Evolutionary conservation across 257 asterid genomes (phyloP).

Genomic region (Jasminum sambac): DNA sequence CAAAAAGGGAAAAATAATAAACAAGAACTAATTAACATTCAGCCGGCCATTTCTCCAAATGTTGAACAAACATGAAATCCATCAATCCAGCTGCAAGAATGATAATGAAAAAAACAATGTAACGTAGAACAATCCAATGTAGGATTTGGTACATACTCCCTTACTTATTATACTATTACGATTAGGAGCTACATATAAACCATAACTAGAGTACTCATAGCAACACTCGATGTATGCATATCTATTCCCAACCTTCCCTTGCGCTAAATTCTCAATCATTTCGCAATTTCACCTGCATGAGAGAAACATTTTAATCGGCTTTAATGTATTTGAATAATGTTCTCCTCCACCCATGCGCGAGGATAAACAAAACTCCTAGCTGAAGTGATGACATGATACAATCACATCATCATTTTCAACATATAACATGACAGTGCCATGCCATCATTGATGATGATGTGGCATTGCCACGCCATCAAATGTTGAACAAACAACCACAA

Average conservation of each 20-base stretch:
- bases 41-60: too few relatives aligned
- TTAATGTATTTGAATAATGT: neutral
- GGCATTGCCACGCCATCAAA: neutral
- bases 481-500: neutral
- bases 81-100: neutral
- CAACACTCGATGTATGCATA: conserved; percentile 21
- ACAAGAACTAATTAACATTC: too few relatives aligned
- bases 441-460: too few relatives aligned
- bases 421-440: too few relatives aligned
- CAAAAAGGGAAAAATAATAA: too few relatives aligned
- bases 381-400: too few relatives aligned
- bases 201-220: neutral
- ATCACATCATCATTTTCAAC: too few relatives aligned
- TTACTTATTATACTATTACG: neutral
- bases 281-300: conserved; percentile 51
- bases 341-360: too few relatives aligned
- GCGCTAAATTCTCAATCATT: conserved; percentile 22
- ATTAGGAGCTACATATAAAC: neutral
- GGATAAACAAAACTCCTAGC: too few relatives aligned
- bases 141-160: neutral
- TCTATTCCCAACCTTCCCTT: conserved; percentile 24
- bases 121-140: neutral
- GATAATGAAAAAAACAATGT: neutral
- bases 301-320: neutral
- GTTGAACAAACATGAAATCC: neutral